Evolutionary conservation across 108 stramenopile genomes (phyloP).

Genomic region (Aureococcus anophagefferens): DNA sequence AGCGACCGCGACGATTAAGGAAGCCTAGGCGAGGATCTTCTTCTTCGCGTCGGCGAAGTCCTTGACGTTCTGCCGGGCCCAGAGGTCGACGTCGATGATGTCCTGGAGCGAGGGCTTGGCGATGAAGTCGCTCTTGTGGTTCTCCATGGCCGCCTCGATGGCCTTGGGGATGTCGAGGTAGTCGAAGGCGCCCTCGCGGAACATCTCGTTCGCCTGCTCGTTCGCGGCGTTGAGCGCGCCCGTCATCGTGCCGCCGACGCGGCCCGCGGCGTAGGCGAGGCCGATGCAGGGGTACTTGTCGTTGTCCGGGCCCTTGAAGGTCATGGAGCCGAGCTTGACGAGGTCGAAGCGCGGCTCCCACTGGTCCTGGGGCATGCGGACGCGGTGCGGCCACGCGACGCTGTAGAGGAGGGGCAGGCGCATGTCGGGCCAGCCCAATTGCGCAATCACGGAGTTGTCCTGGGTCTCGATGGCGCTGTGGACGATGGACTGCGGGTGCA

Average conservation of each 20-base stretch:
- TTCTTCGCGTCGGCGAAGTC: conserved; percentile 1
- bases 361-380: conserved; percentile 61
- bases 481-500: conserved; percentile 92
- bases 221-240: conserved; percentile 91
- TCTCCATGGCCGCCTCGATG: conserved; percentile 85
- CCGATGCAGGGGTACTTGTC: conserved; percentile 87
- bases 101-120: conserved; percentile 70
- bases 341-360: conserved; percentile 19
- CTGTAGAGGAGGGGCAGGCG: conserved; percentile 87
- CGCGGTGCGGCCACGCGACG: conserved; percentile 85
- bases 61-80: conserved; percentile 70
- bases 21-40: conserved; percentile 2
- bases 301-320: conserved; percentile 69
- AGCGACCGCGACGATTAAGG: too few species aligned
- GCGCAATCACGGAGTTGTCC: conserved; percentile 88
- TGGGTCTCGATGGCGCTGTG: conserved; percentile 91
- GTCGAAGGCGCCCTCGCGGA: conserved; percentile 76
- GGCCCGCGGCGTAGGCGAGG: conserved; percentile 83
- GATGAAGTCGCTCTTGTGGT: conserved; percentile 71
- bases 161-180: conserved; percentile 83
- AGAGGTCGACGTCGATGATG: conserved; percentile 77
- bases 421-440: conserved; percentile 95
- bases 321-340: conserved; percentile 8
- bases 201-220: conserved; percentile 89
- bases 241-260: conserved; percentile 87